Evolutionary conservation across 371 early-diverging fungal species (phyloP).

Genomic region (Hamiltosporidium magnivora): DNA sequence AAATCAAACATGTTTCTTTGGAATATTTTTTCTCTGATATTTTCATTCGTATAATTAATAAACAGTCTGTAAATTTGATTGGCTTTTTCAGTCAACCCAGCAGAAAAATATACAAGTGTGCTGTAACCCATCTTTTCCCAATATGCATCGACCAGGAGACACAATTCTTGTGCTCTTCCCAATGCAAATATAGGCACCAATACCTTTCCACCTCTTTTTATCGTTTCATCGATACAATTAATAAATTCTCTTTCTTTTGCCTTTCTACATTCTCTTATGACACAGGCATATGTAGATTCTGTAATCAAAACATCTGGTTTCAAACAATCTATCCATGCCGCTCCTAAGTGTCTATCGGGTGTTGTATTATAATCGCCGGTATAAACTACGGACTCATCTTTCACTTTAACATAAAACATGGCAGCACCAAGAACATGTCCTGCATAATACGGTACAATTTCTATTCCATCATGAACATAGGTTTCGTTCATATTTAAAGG

Average conservation of each 20-base stretch:
- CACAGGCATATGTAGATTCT: constrained; percentile 83
- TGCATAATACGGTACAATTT: constrained; percentile 72
- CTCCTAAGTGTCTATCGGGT: constrained; percentile 77
- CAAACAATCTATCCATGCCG: constrained; percentile 72
- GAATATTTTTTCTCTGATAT: constrained; percentile 65
- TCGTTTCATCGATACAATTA: constrained; percentile 71
- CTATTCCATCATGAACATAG: constrained; percentile 42
- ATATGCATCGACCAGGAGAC: constrained; percentile 75
- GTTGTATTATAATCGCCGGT: constrained; percentile 95
- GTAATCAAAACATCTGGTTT: constrained; percentile 77
- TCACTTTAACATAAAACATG: constrained; percentile 69
- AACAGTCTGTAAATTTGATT: constrained; percentile 77
- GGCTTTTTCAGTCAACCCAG: constrained; percentile 79
- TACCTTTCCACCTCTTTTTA: constrained; percentile 72
- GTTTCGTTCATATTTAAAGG: constrained; percentile 64
- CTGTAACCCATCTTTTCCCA: constrained; percentile 77
- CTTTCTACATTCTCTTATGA: constrained; percentile 75
- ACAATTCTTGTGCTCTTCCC: constrained; percentile 84
- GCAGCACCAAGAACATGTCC: constrained; percentile 94
- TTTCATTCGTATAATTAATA: constrained; percentile 83
- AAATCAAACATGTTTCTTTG: constrained; percentile 78
- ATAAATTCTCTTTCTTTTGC: constrained; percentile 77
- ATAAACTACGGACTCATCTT: constrained; percentile 62
- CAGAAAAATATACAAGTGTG: constrained; percentile 75
- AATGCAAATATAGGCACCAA: constrained; percentile 84